Evolutionary conservation across 2,329 filamentous ascomycete species (phyloP), one percentile per base, ranked within the genome.

Genomic region (Trichoderma sp.): DNA sequence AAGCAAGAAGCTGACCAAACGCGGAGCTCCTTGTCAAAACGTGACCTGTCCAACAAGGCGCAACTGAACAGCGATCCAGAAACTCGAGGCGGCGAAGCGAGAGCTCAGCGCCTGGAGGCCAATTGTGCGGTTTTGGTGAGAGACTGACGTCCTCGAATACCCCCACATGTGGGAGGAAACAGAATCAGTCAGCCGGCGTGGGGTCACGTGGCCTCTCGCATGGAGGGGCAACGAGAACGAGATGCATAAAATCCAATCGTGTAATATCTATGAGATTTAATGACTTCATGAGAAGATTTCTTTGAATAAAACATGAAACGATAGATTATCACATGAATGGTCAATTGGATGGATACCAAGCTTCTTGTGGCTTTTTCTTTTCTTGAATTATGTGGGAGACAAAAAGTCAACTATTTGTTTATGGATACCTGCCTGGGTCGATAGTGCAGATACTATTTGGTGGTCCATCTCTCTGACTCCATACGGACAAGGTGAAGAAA

Each of bases 1-100:
- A 72, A 72, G 72, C 57, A 70, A 65, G 68, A 73, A 73, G 73
- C 71, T 73, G 74, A 71, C 73, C 68, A 70, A 72, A 58, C 34
- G 30, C 36, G 26, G 57, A 39, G 34, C 36, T 21, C n/a, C 61
- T 61, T 67, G 30, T 60, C 61, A 62, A 70, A 63, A 68, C 2
- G 7, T 15, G 32, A 24, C 43, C 43, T 56, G 43, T 58, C 62
- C 57, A 70, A 71, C 30, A 43, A 66, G 69, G 56, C 69, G 68
- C 26, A 61, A 39, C 56, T 18, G 56, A 62, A 24, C 26, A n/a
- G 24, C 32, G 63, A 74, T 70, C 71, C 73, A 72, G 63, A 74
- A 72, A 73, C 21, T 34, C 47, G 47, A 24, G 47, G 11, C 43
- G 43, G 63, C 63, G 71, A 53, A 71, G 32, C 68, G 64, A 73